phyloP scores from a whole-genome alignment of 768 basidiomycete genomes.

The Lactifluus subvellereus region DNA sequence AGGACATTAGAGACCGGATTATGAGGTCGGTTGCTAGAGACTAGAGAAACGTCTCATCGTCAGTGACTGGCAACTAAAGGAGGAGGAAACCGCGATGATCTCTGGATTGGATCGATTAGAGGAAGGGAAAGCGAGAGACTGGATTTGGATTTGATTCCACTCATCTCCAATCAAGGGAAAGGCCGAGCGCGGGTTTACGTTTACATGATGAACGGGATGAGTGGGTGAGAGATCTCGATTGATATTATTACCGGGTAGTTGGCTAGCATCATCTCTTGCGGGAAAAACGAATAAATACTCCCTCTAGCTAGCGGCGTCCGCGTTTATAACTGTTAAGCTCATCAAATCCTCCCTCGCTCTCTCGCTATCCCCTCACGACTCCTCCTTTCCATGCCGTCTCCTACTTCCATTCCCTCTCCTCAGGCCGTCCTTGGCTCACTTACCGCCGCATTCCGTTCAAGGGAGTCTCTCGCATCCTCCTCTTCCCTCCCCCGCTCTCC shows the following conservation, averaged over 20 bases:
- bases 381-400: conserved; percentile 5
- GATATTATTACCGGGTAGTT: not conserved
- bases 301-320: not conserved
- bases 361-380: conserved; percentile 1
- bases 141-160: conserved; percentile 2
- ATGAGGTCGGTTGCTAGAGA: not conserved
- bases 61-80: not conserved
- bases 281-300: conserved; percentile 15
- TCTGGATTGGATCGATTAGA: conserved; percentile 8
- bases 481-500: conserved; percentile 19
- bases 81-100: not conserved
- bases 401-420: not conserved
- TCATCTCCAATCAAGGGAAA: not conserved
- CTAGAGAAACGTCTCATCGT: not conserved
- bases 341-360: not conserved
- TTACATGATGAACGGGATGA: not conserved
- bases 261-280: not conserved
- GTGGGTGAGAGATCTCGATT: conserved; percentile 15
- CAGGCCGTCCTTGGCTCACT: conserved; percentile 17
- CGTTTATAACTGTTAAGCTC: conserved; percentile 13
- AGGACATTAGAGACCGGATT: not conserved
- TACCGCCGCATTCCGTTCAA: conserved; percentile 15
- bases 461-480: conserved; percentile 20
- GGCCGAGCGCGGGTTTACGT: conserved; percentile 21
- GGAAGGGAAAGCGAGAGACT: conserved; percentile 9